Conservation (phyloP, 352 stramenopile species). For the Thalassiosira livingstoniorum region DNA sequence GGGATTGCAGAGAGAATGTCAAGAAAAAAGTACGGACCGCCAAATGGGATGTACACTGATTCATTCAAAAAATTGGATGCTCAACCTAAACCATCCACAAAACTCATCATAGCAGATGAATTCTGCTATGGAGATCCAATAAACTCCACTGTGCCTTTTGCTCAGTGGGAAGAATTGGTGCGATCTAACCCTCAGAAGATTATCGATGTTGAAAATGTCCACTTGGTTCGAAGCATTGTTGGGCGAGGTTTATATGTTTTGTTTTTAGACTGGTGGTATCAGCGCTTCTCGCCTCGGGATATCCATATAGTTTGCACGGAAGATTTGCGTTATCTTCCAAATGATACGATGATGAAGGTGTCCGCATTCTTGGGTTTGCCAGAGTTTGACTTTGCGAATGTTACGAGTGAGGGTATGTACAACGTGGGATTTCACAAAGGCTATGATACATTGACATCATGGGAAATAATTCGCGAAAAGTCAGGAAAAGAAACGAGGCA, state of each 20-base stretch:
- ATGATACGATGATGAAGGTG: slow-evolving; percentile 60
- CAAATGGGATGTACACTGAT: slow-evolving; percentile 25
- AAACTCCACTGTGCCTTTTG: slow-evolving; percentile 44
- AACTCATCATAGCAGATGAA: slow-evolving; percentile 67
- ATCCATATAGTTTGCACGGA: slow-evolving; percentile 77
- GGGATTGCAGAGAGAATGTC: slow-evolving; percentile 41
- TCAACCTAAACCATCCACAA: slow-evolving; percentile 1
- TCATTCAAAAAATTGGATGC: slow-evolving; percentile 5
- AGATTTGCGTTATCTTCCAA: slow-evolving; percentile 56
- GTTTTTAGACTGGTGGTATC: slow-evolving; percentile 82
- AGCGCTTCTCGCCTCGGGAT: slow-evolving; percentile 46
- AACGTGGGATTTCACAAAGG: slow-evolving; percentile 79
- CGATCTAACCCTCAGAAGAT: slow-evolving; percentile 65
- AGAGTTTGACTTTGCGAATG: slow-evolving; percentile 66
- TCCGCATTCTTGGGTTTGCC: slow-evolving; percentile 69
- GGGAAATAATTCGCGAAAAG: slow-evolving; percentile 60
- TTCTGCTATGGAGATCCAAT: slow-evolving; percentile 71
- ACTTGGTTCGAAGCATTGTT: slow-evolving; percentile 73
- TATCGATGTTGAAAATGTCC: slow-evolving; percentile 58
- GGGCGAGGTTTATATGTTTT: slow-evolving; percentile 74
- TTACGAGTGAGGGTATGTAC: slow-evolving; percentile 69
- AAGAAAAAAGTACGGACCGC: slow-evolving; percentile 28
- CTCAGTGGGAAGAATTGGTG: slow-evolving; percentile 69
- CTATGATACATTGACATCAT: slow-evolving; percentile 75
- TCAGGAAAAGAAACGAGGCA: not conserved